Evolutionary conservation across 257 asterid species (phyloP), one percentile per base, ranked within the genome.

Genomic region (Nicotiana tomentosiformis): DNA sequence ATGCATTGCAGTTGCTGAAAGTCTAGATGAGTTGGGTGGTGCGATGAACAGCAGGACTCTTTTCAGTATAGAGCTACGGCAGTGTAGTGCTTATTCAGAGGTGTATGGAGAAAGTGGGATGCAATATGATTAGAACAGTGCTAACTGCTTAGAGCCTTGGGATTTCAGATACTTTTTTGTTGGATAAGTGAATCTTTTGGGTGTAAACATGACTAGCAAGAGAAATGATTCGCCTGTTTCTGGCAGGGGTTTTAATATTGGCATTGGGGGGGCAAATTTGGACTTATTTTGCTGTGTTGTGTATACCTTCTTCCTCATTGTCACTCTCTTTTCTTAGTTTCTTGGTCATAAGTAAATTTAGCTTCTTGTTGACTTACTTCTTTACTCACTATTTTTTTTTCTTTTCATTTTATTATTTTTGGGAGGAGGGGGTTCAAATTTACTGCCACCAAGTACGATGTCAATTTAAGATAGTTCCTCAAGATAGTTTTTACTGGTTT

Each of bases 101-200:
- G 78, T 15, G 46, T 70, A 70, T 70, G 8, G 23, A 43, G 78
- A 11, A 43, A 20, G 60, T 70, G n/a, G 60, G 60, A 70, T 70
- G 78, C 78, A 70, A 39, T 70, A 70, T 26, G 7, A 53, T 1
- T 53, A 14, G 57, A 53, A 2, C 17, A 43, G 57, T 72, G 23
- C 8, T 26, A 26, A 55, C 78, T 72, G 43, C 43, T 1, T 26
- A 49, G 26, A 5, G 61, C 62, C 7, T 37, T 23, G 79, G 58
- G 61, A 72, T 74, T 72, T 49, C 79, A 26, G 51, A 46, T 74
- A 46, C 7, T 23, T 74, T 74, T 74, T n/a, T 74, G 79, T 49
- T 72, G 49, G 61, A 46, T 74, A 74, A 49, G 79, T 49, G 79
- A 30, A 74, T 46, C 26, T 74, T 74, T 23, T 26, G 7, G 79